Base-by-base conservation (phyloP, 805 yeast species). In the Hanseniaspora jakobsenii region DNA sequence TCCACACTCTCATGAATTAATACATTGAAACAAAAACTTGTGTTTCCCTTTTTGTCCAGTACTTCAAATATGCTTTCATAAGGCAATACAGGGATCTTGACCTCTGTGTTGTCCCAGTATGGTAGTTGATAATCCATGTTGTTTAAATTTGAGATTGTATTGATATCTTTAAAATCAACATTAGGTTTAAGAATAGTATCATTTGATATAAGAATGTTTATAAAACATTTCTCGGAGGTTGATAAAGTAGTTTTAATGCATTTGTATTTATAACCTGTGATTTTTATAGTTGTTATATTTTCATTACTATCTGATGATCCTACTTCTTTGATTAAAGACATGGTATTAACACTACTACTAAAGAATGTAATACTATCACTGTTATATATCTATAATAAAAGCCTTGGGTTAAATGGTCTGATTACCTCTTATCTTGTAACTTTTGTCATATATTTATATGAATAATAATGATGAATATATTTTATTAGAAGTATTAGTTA, bases 221-320 rank as follows among this genome's bases (percentile, higher is more conserved):
- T 42, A 18, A 42, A 42, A 14, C 39, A 38, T 21, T 42, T 42
- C 24, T 42, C 46, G 5, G 46, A 42, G 10, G 46, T 42, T 23
- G 46, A 42, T 10, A 42, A 21, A 3, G 46, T 42, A 12, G 46
- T 42, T 35, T 42, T 42, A 16, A 42, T 22, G 18, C 46, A 42
- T 30, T 42, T 42, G 21, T 42, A 42, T 35, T 42, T 42, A 9
- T 9, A 14, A 6, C 28, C 46, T 36, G 13, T 18, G 8, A 28
- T n/a, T 22, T 21, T 29, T n/a, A n/a, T n/a, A n/a, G n/a, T n/a
- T n/a, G n/a, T n/a, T n/a, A n/a, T n/a, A n/a, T n/a, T n/a, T n/a
- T n/a, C n/a, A n/a, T n/a, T n/a, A n/a, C n/a, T n/a, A n/a, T 32
- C n/a, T 6, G 7, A 6, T 16, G 34, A 23, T 9, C 29, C 29